Evolutionary conservation across 2,329 filamentous ascomycete genomes (phyloP).

Genomic region (Colletotrichum truncatum): DNA sequence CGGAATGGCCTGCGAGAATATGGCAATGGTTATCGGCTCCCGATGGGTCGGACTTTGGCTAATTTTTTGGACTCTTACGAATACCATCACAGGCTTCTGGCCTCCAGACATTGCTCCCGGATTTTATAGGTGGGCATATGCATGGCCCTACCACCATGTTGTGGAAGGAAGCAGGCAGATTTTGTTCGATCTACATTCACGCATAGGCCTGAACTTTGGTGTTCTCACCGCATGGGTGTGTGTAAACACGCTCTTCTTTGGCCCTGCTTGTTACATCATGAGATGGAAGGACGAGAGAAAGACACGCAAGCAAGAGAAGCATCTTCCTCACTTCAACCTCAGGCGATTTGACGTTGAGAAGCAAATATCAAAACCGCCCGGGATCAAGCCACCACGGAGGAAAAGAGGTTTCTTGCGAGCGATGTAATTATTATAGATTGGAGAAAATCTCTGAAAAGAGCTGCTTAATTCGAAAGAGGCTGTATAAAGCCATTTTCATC

Average conservation of each 20-base stretch:
- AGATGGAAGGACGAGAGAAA: conserved; percentile 21
- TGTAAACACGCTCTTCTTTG: conserved; percentile 1
- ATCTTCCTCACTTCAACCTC: conserved; percentile 1
- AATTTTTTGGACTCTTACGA: conserved; percentile 15
- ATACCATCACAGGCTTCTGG: conserved; percentile 17
- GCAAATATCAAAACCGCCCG: conserved; percentile 11
- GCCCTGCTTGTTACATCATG: conserved; percentile 12
- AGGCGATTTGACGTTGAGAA: conserved; percentile 2
- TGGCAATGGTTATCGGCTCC: conserved; percentile 13
- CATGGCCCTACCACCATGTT: conserved; percentile 22
- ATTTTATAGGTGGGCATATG: conserved; percentile 19
- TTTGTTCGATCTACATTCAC: conserved; percentile 15
- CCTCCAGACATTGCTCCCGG: conserved; percentile 15
- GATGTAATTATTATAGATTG: too few species aligned
- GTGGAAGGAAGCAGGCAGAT: conserved; percentile 16
- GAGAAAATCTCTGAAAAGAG: too few species aligned
- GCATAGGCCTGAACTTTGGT: conserved; percentile 16
- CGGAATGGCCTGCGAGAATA: conserved; percentile 21
- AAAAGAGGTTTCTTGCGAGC: conserved; percentile 13
- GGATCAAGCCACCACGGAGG: not conserved
- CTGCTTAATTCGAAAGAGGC: too few species aligned
- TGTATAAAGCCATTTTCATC: too few species aligned
- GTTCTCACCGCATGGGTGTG: conserved; percentile 3
- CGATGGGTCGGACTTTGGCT: conserved; percentile 22
- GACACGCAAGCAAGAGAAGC: not conserved